Evolutionary conservation across 169 alveolate genomes (phyloP).

Genomic region (Plasmodium gonderi): DNA sequence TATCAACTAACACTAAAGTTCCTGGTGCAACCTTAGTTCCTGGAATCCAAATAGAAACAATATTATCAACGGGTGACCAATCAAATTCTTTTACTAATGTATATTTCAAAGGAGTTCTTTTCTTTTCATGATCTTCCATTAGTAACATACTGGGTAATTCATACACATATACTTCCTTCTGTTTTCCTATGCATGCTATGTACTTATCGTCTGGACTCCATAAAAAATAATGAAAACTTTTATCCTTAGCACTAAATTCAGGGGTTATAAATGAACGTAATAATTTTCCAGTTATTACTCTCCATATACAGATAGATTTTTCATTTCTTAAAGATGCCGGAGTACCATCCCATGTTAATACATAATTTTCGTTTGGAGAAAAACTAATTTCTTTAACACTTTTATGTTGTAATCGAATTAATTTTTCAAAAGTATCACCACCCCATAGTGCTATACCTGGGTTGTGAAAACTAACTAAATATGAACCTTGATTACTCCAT

Average conservation of each 20-base stretch:
- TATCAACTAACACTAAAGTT: conserved; percentile 85
- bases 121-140: conserved; percentile 84
- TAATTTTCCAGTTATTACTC: conserved; percentile 89
- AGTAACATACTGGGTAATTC: conserved; percentile 87
- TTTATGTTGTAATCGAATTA: conserved; percentile 90
- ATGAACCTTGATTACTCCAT: conserved; percentile 94
- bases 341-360: conserved; percentile 93
- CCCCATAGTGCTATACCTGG: conserved; percentile 93
- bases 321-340: conserved; percentile 87
- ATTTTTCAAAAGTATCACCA: conserved; percentile 89
- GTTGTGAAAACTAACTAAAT: conserved; percentile 90
- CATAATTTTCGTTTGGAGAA: conserved; percentile 91
- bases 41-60: conserved; percentile 89
- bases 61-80: conserved; percentile 93
- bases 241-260: conserved; percentile 83
- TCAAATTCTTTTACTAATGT: conserved; percentile 88
- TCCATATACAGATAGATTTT: conserved; percentile 90
- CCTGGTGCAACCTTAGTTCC: conserved; percentile 92
- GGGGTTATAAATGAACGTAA: conserved; percentile 85
- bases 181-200: conserved; percentile 84
- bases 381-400: conserved; percentile 89
- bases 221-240: conserved; percentile 85
- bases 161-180: conserved; percentile 82
- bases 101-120: conserved; percentile 87
- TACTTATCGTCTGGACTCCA: conserved; percentile 91